Evolutionary conservation across 192 early-diverging fungal genomes (phyloP).

Genomic region (Mortierella alpina): DNA sequence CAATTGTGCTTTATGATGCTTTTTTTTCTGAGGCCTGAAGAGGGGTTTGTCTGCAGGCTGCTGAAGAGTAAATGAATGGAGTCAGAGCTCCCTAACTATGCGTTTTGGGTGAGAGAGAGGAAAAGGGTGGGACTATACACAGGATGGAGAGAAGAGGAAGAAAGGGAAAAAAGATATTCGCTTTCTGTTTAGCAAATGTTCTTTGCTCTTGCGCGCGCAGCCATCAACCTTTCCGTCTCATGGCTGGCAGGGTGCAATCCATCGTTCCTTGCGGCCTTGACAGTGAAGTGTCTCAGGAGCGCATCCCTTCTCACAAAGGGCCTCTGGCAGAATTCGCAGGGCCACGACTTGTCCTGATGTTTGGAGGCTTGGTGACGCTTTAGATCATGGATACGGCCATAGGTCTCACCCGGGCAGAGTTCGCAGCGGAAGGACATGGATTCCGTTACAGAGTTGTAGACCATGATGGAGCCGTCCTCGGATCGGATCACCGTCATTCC

Average conservation of each 20-base stretch:
- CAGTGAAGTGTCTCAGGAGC: constrained; percentile 35
- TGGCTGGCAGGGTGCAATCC: constrained; percentile 22
- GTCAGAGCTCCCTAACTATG: too few species aligned
- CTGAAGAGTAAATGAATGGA: too few species aligned
- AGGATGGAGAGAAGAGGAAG: neutral
- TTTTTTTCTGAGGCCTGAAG: too few species aligned
- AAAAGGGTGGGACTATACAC: neutral
- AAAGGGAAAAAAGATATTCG: neutral
- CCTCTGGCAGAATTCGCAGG: constrained; percentile 35
- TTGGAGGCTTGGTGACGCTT: constrained; percentile 39
- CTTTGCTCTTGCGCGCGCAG: constrained; percentile 33
- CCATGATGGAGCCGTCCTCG: constrained; percentile 39
- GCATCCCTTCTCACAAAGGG: constrained; percentile 37
- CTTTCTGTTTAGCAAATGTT: constrained; percentile 17
- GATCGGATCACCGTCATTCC: constrained; percentile 28
- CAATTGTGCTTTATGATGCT: too few species aligned
- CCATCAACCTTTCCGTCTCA: constrained; percentile 29
- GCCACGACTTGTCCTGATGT: constrained; percentile 24
- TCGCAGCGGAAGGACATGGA: constrained; percentile 32
- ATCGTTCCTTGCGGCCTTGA: constrained; percentile 24
- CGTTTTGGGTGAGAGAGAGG: too few species aligned
- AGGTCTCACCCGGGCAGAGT: constrained; percentile 25
- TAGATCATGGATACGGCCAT: constrained; percentile 41
- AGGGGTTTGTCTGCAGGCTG: too few species aligned
- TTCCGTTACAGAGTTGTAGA: constrained; percentile 20